These are phyloP conservation scores for Chalciporus sp. DNA, from an alignment of 1,284 basidiomycete genomes.

Conservation along the genomic window DNA sequence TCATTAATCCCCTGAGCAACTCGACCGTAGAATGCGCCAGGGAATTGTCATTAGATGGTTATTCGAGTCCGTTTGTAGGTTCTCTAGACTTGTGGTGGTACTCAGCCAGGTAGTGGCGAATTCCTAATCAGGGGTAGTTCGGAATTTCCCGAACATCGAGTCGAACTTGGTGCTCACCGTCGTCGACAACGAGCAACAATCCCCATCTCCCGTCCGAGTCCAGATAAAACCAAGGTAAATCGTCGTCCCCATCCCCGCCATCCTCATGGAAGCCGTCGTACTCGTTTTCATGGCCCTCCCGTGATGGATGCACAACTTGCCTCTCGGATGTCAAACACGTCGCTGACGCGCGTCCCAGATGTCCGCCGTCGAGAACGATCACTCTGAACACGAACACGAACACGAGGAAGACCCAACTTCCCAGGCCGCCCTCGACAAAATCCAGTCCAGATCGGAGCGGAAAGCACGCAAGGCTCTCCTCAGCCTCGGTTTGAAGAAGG, in stretches of 20 bases:
- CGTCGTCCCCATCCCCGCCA: not conserved
- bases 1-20: not conserved
- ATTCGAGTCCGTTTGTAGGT: not conserved
- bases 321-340: slow-evolving; percentile 38
- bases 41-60: not conserved
- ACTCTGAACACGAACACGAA: slow-evolving; percentile 72
- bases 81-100: not conserved
- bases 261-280: not conserved
- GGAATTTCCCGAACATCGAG: slow-evolving; percentile 28
- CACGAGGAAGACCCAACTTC: slow-evolving; percentile 82
- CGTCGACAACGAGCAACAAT: slow-evolving; percentile 40
- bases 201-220: slow-evolving; percentile 9
- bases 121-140: slow-evolving; percentile 11
- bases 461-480: slow-evolving; percentile 90
- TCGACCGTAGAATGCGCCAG: too few species aligned
- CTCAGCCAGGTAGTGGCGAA: not conserved
- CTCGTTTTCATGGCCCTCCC: not conserved
- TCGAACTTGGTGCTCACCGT: slow-evolving; percentile 31
- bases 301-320: slow-evolving; percentile 24
- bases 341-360: slow-evolving; percentile 47
- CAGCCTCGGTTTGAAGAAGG: slow-evolving; percentile 87
- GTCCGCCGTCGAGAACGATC: slow-evolving; percentile 84
- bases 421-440: slow-evolving; percentile 85
- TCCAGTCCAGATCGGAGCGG: slow-evolving; percentile 89
- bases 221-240: slow-evolving; percentile 25